A percentile compares a stretch with the other conserved stretches of the same genome.
These are phyloP conservation scores for Kregervanrija fluxuum DNA, from an alignment of 805 yeast species.

Conservation along the genomic window DNA sequence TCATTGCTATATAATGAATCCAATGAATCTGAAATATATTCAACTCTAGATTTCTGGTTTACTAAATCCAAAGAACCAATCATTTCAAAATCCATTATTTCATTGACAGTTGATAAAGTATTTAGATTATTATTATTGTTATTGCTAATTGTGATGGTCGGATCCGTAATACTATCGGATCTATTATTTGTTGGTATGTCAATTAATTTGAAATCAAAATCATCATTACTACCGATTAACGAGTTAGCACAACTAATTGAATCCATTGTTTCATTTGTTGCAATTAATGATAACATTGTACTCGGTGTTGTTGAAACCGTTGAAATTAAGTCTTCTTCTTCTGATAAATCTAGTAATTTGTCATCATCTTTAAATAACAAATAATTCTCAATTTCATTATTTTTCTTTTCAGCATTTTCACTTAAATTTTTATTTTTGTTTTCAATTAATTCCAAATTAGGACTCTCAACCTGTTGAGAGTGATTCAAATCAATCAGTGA, in stretches of 20 bases:
- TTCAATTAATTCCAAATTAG: not conserved
- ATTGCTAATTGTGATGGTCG: not conserved
- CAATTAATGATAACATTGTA: slow-evolving; percentile 19
- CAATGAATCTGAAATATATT: not conserved
- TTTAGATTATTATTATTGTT: too few relatives aligned
- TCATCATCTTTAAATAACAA: slow-evolving; percentile 5
- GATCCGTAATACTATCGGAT: not conserved
- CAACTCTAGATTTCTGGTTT: not conserved
- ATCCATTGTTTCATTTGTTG: slow-evolving; percentile 24
- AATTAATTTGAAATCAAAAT: slow-evolving; percentile 7
- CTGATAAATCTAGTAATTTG: slow-evolving; percentile 15
- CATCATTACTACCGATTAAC: not conserved
- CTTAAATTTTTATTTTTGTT: not conserved
- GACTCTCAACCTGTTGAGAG: slow-evolving; percentile 8
- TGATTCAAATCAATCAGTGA: slow-evolving; percentile 29
- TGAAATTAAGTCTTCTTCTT: slow-evolving; percentile 22
- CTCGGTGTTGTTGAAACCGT: slow-evolving; percentile 19
- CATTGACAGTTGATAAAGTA: not conserved
- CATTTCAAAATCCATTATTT: slow-evolving; percentile 4
- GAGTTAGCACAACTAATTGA: slow-evolving; percentile 13
- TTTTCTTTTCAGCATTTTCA: not conserved
- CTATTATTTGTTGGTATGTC: not conserved
- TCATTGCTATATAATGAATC: slow-evolving; percentile 4
- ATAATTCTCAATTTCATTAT: not conserved
- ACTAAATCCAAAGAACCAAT: not conserved